Base-by-base conservation (phyloP, 352 stramenopile species). In the Globisporangium ultimum region DNA sequence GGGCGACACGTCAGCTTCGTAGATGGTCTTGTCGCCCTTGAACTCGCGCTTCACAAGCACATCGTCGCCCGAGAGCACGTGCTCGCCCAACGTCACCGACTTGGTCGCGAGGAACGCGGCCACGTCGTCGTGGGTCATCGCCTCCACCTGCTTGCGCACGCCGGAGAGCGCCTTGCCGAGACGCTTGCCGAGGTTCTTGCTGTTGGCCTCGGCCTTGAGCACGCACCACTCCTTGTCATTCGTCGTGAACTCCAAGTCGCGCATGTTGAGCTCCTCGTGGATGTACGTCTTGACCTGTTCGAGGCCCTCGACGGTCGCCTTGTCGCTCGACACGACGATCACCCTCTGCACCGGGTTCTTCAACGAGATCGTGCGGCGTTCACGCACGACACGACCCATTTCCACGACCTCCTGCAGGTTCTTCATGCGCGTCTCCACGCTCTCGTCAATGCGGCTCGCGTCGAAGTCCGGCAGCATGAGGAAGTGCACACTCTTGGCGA, bases 291-390 rank as follows among this genome's bases (percentile, higher is more conserved):
- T 72, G 17, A 98, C 74, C 46, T 71, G 77, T 53, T 91, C 63
- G 4, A 97, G 74, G 11, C 86, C 86, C 8, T 82, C 72, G 20
- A 97, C 68, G 9, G 89, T 70, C 15, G 61, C 72, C 36, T 93
- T 75, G 61, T 98, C 83, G 22, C 81, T 89, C 57, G 87, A 91
- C 53, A 99, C 94, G 20, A 99, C 91, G 49, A 98, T 90, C 22
- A 99, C 93, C 65, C 88, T 92, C 68, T 97, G 97, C 40, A 99
- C 84, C 0, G 98, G 98, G 53, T 96, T 98, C 74, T 99, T 98
- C 22, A 99, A 79, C 53, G 86, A 96, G 69, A 99, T 98, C 52
- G 92, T 97, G 58, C 96, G 88, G 60, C 97, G 96, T 69, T 99
- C 98, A 57, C 98, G 88, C 45, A 96, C 96, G 28, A 98, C 93